Base-by-base conservation (phyloP, 2,329 filamentous ascomycete species). In the Sporothrix curviconia region DNA sequence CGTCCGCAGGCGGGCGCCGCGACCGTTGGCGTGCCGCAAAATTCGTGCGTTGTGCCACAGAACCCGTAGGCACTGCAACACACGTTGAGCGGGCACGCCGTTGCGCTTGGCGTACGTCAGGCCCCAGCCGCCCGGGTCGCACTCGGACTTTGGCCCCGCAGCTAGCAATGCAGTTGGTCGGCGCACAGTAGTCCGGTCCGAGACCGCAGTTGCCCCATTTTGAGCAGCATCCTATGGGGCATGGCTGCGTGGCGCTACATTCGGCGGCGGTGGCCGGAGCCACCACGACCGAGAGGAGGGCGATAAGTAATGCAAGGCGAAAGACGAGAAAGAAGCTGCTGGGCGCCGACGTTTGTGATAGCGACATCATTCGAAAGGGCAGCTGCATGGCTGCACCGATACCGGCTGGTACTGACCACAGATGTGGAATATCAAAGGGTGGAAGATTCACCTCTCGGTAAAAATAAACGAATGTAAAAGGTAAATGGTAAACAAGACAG, bases 61-160 rank as follows among this genome's bases (percentile, higher is more conserved):
- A 69, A 72, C 4, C 72, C 69, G 22, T 57, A 69, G 12, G 67
- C 55, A 19, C 60, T 65, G 44, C 71, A 73, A 63, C 72, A 74
- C 0, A 64, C 63, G 4, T 68, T 67, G 0, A 69, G 58, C 2
- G 64, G 66, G 32, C 68, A 71, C 0, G 63, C 64, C 34, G 67
- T 69, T 2, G 56, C 51, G 4, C n/a, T 67, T 39, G 24, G 19
- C 47, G 9, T 59, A 46, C 14, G 72, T 32, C 24, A 42, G 40
- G 22, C 53, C 47, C 37, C 49, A 56, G 4, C 24, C 42, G 24
- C 42, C 49, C 36, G 36, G 34, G 14, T 52, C 55, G 14, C 58
- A 60, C 32, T 55, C 47, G 3, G 50, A 47, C n/a, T n/a, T 36
- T 60, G 25, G 42, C 28, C 25, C 43, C 17, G 32, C 58, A 60